Evolutionary conservation across 306 rosid genomes (phyloP).

Genomic region (Quercus variabilis): DNA sequence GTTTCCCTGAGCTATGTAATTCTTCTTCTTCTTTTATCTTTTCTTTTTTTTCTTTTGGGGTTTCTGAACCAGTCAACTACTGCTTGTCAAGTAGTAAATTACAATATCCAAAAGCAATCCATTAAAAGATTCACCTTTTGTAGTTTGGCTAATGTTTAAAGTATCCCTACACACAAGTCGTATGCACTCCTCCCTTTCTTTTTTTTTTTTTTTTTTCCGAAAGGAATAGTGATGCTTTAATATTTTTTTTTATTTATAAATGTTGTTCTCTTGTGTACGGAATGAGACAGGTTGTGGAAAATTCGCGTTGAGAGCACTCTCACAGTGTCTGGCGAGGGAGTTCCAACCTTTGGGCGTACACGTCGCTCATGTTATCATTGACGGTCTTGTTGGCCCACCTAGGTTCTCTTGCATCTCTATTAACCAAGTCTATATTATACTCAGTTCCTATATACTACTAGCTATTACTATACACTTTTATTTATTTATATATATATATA

Average conservation of each 20-base stretch:
- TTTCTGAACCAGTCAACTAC: not conserved
- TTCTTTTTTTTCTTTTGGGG: not conserved
- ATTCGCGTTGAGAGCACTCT: constrained; percentile 82
- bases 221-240: too few relatives aligned
- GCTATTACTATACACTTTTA: too few relatives aligned
- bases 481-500: too few relatives aligned
- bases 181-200: too few relatives aligned
- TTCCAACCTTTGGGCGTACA: constrained; percentile 87
- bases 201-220: too few relatives aligned
- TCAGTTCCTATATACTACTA: too few relatives aligned
- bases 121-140: not conserved
- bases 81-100: not conserved
- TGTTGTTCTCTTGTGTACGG: not conserved
- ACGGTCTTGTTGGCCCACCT: constrained; percentile 73
- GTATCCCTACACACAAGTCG: not conserved
- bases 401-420: constrained; percentile 36
- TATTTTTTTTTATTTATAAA: too few relatives aligned
- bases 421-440: not conserved
- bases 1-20: constrained; percentile 72
- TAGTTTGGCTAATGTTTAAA: not conserved
- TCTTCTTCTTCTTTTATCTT: not conserved
- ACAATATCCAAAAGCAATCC: not conserved
- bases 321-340: constrained; percentile 88
- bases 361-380: constrained; percentile 89
- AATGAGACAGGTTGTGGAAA: constrained; percentile 80